phyloP scores from a whole-genome alignment of 192 early-diverging fungal genomes.

The Obelidium mucronatum region DNA sequence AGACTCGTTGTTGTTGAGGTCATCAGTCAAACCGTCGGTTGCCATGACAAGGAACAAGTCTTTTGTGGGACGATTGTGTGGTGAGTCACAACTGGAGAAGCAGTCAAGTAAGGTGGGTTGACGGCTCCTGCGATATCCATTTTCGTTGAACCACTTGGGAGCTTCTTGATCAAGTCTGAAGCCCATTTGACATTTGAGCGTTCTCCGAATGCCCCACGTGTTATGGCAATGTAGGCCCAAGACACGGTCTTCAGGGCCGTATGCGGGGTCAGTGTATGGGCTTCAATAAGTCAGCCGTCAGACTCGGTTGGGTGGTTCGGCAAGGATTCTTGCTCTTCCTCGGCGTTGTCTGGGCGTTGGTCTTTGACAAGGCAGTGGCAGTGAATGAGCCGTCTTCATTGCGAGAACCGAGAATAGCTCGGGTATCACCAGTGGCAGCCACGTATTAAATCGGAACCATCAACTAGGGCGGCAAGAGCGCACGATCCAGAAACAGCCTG shows the following conservation, averaged over 20 bases:
- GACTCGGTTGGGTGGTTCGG: constrained; percentile 57
- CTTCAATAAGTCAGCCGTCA: constrained; percentile 36
- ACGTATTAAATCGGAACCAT: constrained; percentile 59
- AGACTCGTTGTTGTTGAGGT: constrained; percentile 41
- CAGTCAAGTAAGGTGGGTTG: constrained; percentile 60
- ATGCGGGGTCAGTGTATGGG: background rate
- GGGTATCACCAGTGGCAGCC: constrained; percentile 53
- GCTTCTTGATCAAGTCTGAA: constrained; percentile 8
- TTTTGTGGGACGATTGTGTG: constrained; percentile 31
- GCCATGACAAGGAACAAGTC: constrained; percentile 58
- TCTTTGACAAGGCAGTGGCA: constrained; percentile 50
- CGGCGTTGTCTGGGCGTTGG: constrained; percentile 47
- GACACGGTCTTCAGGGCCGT: constrained; percentile 40
- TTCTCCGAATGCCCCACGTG: too few relatives aligned
- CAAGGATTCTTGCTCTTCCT: constrained; percentile 47
- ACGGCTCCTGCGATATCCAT: constrained; percentile 27
- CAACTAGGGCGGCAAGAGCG: constrained; percentile 55
- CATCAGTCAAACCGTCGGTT: constrained; percentile 58
- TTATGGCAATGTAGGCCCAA: constrained; percentile 57
- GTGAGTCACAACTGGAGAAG: constrained; percentile 53
- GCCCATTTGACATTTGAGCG: constrained; percentile 56
- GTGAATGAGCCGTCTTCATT: constrained; percentile 45
- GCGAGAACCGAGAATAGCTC: constrained; percentile 53
- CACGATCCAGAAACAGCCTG: constrained; percentile 55
- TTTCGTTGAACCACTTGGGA: constrained; percentile 16